These are phyloP conservation scores for Diaporthe sp. DNA, from an alignment of 2,329 filamentous ascomycete genomes.

Conservation along the genomic window DNA sequence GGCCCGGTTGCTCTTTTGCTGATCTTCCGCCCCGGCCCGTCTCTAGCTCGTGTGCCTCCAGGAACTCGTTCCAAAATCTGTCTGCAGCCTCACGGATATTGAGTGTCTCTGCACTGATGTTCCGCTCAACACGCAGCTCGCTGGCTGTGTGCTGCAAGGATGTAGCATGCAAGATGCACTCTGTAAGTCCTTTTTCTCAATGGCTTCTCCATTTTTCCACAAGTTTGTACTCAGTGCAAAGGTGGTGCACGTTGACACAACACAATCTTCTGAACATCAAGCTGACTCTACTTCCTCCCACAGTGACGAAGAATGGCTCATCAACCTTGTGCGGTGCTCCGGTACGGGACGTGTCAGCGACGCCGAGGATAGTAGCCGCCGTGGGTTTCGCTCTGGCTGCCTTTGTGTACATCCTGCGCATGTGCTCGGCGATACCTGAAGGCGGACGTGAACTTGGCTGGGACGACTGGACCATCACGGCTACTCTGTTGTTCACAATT, in stretches of 20 bases:
- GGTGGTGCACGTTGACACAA: no score
- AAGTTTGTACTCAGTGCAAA: neutral
- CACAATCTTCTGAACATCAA: neutral
- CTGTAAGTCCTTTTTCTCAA: neutral
- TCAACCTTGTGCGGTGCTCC: neutral
- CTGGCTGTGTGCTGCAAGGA: slow-evolving; percentile 11
- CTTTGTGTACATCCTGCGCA: slow-evolving; percentile 9
- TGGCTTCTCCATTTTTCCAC: no score
- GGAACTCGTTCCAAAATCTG: slow-evolving; percentile 1
- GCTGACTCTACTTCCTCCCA: neutral
- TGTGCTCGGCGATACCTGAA: neutral
- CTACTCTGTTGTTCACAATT: neutral
- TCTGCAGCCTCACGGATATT: slow-evolving; percentile 1
- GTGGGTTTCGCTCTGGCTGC: neutral
- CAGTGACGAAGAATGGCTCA: slow-evolving; percentile 21
- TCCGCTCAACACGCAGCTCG: slow-evolving; percentile 3
- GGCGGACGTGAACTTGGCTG: neutral
- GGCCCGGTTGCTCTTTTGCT: neutral
- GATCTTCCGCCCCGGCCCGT: slow-evolving; percentile 17
- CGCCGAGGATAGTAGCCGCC: neutral
- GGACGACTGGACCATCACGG: slow-evolving; percentile 19
- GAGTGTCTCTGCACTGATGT: slow-evolving; percentile 14
- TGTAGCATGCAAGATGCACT: neutral
- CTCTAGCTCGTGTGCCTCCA: slow-evolving; percentile 13
- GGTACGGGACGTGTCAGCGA: neutral